A percentile compares a stretch with the other conserved stretches of the same genome.
phyloP scores from a whole-genome alignment of 2,329 filamentous ascomycete genomes.

The Stachybotrys chartarum region DNA sequence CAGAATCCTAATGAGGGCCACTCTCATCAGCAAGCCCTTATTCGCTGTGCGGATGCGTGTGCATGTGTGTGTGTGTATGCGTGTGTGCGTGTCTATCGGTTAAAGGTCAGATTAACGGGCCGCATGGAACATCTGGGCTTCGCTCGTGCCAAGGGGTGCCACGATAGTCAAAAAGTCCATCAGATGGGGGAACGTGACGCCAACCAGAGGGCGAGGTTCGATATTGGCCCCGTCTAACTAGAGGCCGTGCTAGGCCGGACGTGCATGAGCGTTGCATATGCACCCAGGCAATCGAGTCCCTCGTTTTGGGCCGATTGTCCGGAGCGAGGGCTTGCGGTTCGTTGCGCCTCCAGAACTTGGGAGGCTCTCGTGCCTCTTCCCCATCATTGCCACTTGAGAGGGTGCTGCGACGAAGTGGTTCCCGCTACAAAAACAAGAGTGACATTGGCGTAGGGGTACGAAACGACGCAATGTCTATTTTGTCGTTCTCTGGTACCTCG shows the following conservation, averaged over 20 bases:
- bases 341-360: no score
- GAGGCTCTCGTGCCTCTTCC: no score
- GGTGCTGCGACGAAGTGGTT: no score
- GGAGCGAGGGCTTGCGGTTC: not conserved
- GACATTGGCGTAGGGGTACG: no score
- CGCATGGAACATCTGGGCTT: not conserved
- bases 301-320: not conserved
- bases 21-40: not conserved
- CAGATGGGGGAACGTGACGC: conserved; percentile 15
- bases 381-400: no score
- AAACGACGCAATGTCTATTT: no score
- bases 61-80: not conserved
- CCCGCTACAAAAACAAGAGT: no score
- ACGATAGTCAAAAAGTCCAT: conserved; percentile 23
- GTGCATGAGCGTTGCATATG: conserved; percentile 13
- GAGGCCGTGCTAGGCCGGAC: conserved; percentile 13
- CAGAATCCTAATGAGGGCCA: not conserved
- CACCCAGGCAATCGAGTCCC: not conserved
- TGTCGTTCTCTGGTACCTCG: no score
- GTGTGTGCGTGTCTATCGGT: not conserved
- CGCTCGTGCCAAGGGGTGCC: conserved; percentile 19
- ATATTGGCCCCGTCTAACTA: conserved; percentile 8
- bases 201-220: conserved; percentile 11
- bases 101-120: not conserved
- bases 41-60: not conserved